phyloP scores from a whole-genome alignment of 768 basidiomycete species.

The Leccinellum luteum region DNA sequence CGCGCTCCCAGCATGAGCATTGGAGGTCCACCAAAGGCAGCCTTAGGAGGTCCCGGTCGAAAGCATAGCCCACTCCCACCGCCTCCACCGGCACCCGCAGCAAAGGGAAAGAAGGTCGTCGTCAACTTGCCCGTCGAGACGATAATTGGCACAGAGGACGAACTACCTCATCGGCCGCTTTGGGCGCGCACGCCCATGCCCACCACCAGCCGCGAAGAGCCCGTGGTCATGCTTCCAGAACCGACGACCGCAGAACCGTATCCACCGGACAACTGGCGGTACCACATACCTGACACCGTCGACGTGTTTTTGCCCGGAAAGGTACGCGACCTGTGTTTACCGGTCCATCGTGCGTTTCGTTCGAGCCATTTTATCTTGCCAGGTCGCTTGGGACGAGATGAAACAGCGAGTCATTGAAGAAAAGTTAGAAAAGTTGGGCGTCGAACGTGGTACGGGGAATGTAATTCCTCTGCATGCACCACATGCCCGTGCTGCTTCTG shows the following conservation, averaged over 20 bases:
- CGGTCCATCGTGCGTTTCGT: neutral
- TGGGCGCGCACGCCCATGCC: slow-evolving; percentile 65
- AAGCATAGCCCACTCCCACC: slow-evolving; percentile 67
- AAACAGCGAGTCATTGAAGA: slow-evolving; percentile 74
- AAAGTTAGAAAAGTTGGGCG: slow-evolving; percentile 76
- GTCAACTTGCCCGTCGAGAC: slow-evolving; percentile 79
- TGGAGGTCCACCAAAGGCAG: slow-evolving; percentile 87
- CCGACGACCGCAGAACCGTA: slow-evolving; percentile 49
- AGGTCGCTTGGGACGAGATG: slow-evolving; percentile 75
- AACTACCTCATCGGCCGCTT: slow-evolving; percentile 40
- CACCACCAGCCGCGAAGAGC: slow-evolving; percentile 33
- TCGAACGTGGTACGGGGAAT: slow-evolving; percentile 58
- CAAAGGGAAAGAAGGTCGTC: slow-evolving; percentile 61
- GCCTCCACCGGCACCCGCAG: slow-evolving; percentile 29
- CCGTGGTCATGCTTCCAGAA: slow-evolving; percentile 30
- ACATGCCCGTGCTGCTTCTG: slow-evolving; percentile 82
- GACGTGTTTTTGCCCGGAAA: slow-evolving; percentile 84
- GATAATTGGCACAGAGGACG: slow-evolving; percentile 33
- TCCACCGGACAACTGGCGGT: slow-evolving; percentile 64
- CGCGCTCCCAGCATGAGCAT: slow-evolving; percentile 66
- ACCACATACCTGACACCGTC: slow-evolving; percentile 58
- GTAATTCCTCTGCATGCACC: slow-evolving; percentile 64
- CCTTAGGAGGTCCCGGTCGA: slow-evolving; percentile 74
- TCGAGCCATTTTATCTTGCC: slow-evolving; percentile 6
- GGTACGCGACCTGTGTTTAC: slow-evolving; percentile 39